Base-by-base conservation (phyloP, 331 rosid genomes). In the Pyracantha coccinea region DNA sequence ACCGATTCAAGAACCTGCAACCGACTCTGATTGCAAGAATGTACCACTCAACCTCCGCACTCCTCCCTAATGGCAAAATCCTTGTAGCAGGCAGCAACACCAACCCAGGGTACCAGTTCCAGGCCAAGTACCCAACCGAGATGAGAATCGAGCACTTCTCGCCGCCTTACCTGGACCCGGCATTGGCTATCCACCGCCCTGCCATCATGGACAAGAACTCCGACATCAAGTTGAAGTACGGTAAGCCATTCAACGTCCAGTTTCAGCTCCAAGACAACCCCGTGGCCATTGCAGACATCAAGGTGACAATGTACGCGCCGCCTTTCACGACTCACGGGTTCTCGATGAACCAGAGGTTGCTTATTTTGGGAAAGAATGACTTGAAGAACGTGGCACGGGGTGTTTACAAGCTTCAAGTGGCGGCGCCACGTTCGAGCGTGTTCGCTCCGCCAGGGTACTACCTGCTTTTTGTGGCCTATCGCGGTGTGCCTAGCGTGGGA, bases 281-380 rank as follows among this genome's bases (percentile, higher is more conserved):
- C 6, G 58, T 85, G 59, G 6, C 0, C 12, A 69, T 8, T 60
- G 50, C 27, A 1, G 93, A 90, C 15, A 28, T 95, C 16, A 83
- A 74, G 83, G 82, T 90, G 47, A 81, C 88, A n/a, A 75, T 95
- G 77, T 89, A 90, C 73, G 76, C 87, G 17, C 96, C 96, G 12
- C 97, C 99, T 2, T 95, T 95, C 65, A 95, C 99, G 1, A 95
- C 99, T 35, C 99, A 92, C 65, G 99, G 99, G 1, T 79, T 19
- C 64, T 89, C 97, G 6, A 89, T 89, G 99, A 86, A 74, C 44
- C 99, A 95, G 73, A 89, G 99, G 71, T 83, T 87, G 25, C 0
- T 95, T 13, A 23, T 85, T 1, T 74, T 95, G 65, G 69, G 38
- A 0, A 53, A 8, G 16, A 32, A 4, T n/a, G 50, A 6, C 0